Evolutionary conservation across 306 rosid species (phyloP), one percentile per base, ranked within the genome.

Genomic region (Begonia loranthoides): DNA sequence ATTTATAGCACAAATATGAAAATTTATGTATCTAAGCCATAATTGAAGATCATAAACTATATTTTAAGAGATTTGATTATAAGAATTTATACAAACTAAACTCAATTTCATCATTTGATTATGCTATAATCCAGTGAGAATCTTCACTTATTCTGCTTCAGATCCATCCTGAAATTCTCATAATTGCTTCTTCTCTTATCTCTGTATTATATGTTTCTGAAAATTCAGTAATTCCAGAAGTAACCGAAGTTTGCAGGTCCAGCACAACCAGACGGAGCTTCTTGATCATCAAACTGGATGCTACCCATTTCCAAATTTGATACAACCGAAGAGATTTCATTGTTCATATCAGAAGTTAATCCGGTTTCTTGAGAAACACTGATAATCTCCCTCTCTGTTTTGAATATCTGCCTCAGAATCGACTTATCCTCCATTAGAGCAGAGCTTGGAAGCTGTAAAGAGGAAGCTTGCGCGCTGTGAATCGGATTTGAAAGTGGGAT

Each of bases 361-460:
- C 74, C 69, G 1, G 84, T 80, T 65, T 77, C 94, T 58, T 82
- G 95, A 0, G 93, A 76, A 36, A 65, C 72, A 17, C 69, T 74
- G 43, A 63, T 41, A 50, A 70, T 75, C 9, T 79, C 87, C 64
- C 70, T 68, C 68, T 78, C 84, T n/a, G 78, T 14, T 56, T 85
- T 85, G 75, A 72, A 79, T 39, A 58, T 65, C 52, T 46, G 77
- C 60, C 84, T 71, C 21, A 87, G 70, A 15, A 76, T 34, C 0
- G 76, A 45, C 43, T 83, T 80, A 14, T 92, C 88, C 45, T 66
- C 90, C 55, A 70, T 52, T 33, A 67, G 12, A 41, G 63, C 62
- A 7, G 84, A 75, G 45, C 48, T 13, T 0, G 73, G 76, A 39
- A 70, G 64, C 44, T 65, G 64, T 12, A 72, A 68, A 63, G 62